phyloP scores from a whole-genome alignment of 202 grass and related monocot genomes.

The Carex arenaria region DNA sequence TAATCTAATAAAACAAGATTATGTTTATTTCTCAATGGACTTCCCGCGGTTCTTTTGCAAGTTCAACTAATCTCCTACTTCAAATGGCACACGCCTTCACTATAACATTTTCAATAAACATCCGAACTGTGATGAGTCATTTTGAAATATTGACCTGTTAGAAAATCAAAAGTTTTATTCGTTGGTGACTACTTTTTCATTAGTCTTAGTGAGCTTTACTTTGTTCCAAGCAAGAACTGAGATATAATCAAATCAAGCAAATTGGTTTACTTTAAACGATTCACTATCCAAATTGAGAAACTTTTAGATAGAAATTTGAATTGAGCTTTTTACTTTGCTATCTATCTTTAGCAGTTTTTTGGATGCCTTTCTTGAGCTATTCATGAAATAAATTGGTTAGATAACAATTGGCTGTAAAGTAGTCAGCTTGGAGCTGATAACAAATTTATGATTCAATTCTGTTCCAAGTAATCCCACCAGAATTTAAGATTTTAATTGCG shows the following conservation, averaged over 20 bases:
- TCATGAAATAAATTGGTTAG: neutral
- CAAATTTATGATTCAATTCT: neutral
- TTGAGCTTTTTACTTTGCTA: neutral
- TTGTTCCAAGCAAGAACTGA: neutral
- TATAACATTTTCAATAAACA: neutral
- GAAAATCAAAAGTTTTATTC: neutral
- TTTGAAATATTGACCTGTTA: neutral
- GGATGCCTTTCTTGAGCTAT: neutral
- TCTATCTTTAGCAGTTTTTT: neutral
- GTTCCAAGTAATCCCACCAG: neutral
- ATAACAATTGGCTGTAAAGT: neutral
- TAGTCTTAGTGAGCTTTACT: neutral
- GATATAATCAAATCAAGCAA: neutral
- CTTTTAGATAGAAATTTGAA: neutral
- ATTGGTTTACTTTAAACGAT: neutral
- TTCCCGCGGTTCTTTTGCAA: slow-evolving; percentile 2
- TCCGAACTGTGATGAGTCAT: neutral
- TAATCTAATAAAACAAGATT: neutral
- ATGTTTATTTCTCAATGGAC: neutral
- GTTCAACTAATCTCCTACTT: neutral
- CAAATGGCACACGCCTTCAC: neutral
- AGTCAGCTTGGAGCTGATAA: neutral
- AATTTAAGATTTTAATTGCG: neutral
- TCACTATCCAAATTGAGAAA: neutral
- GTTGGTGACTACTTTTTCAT: neutral